phyloP scores from a whole-genome alignment of 1,284 basidiomycete genomes.

The Polyporus tsugae region DNA sequence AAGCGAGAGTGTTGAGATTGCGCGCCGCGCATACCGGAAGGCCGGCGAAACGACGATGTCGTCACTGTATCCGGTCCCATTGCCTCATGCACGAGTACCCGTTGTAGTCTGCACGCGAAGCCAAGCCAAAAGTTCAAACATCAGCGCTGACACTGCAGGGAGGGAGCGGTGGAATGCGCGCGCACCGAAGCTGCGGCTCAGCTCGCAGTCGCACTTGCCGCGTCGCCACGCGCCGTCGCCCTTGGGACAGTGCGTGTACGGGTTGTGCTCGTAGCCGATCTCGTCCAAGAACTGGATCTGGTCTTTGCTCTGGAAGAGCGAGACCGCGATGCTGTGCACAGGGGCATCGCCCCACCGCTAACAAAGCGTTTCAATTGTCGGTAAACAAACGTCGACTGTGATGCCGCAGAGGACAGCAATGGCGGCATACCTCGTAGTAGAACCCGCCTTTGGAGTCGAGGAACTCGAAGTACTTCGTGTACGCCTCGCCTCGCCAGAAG shows the following conservation, averaged over 20 bases:
- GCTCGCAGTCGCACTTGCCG: conserved; percentile 55
- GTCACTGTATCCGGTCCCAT: conserved; percentile 48
- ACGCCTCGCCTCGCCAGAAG: conserved; percentile 68
- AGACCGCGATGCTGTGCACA: conserved; percentile 78
- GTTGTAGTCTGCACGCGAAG: conserved; percentile 50
- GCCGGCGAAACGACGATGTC: conserved; percentile 13
- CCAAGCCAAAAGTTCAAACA: background rate
- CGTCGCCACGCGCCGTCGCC: conserved; percentile 49
- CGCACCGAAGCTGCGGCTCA: conserved; percentile 52
- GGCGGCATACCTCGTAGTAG: conserved; percentile 70
- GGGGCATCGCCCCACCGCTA: conserved; percentile 85
- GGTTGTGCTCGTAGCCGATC: conserved; percentile 67
- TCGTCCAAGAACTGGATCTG: conserved; percentile 77
- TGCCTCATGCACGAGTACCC: conserved; percentile 59
- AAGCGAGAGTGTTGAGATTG: background rate
- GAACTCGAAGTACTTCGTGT: conserved; percentile 76
- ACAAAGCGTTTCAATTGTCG: background rate
- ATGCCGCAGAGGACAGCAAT: background rate
- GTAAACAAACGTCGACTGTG: background rate
- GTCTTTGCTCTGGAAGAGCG: conserved; percentile 65
- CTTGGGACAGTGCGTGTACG: conserved; percentile 61
- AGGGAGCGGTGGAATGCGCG: conserved; percentile 36
- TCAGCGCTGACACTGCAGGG: background rate
- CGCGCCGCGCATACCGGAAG: background rate
- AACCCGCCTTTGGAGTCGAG: conserved; percentile 80